Base-by-base conservation (phyloP, 2,329 filamentous ascomycete genomes). In the Clonostachys sp. region DNA sequence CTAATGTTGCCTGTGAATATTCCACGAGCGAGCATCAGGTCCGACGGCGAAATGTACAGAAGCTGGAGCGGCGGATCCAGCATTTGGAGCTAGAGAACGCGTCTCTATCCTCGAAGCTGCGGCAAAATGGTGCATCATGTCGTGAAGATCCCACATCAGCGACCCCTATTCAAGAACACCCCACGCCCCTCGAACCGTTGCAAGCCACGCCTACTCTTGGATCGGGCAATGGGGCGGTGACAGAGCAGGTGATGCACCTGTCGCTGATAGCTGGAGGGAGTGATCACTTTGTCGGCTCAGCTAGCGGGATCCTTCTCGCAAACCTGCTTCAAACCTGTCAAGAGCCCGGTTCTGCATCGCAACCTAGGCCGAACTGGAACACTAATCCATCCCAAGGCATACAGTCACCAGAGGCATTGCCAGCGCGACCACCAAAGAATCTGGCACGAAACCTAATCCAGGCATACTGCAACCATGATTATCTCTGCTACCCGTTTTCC, bases 401-500 rank as follows among this genome's bases (percentile, higher is more conserved):
- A n/a, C 36, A 8, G 36, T 38, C 44, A 17, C 24, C 24, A 10
- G 24, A 30, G 5, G 9, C 9, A 30, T 30, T 30, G 24, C 24
- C 24, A 10, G 17, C 34, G 0, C 48, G 71, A 0, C 70, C 70
- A 1, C 57, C 66, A 0, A 58, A 65, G 36, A 53, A 49, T 10
- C 58, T 72, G 12, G 66, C 66, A 3, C 54, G 58, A 8, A 61
- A 64, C 9, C 57, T 72, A 0, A 48, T 72, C n/a, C 57, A 61
- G 20, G 70, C 67, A 4, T 73, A 73, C 46, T 60, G 68, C 20
- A 63, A 61, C 24, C 70, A 73, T 41, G 68, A 72, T 35, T 65
- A 72, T 13, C 58, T 73, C 4, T 66, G 61, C 45, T 73, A 70
- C 42, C 71, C 70, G 2, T 71, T 72, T 44, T 54, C 73, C 10